These are phyloP conservation scores for Santalum album DNA, from an alignment of 164 flowering plant species.

Conservation along the genomic window DNA sequence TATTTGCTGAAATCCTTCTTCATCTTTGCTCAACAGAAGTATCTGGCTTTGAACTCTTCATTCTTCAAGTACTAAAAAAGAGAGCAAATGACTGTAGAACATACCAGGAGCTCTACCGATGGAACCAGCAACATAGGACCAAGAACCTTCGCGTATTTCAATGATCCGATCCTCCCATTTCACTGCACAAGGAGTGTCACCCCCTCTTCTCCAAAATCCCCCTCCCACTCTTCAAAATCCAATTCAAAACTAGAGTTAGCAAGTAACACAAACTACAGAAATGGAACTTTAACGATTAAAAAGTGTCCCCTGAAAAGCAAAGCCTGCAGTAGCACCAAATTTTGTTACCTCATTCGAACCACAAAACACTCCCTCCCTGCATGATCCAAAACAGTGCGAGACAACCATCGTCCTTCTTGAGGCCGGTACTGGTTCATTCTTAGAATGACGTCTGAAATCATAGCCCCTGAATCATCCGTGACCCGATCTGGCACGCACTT, in stretches of 20 bases:
- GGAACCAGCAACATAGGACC: conserved; percentile 84
- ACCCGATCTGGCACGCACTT: conserved; percentile 90
- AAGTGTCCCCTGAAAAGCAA: not conserved
- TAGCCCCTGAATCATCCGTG: conserved; percentile 88
- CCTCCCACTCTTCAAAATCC: conserved; percentile 53
- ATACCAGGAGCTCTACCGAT: conserved; percentile 85
- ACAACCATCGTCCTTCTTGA: conserved; percentile 94
- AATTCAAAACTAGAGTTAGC: not conserved
- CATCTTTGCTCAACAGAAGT: no score
- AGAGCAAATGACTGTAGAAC: no score
- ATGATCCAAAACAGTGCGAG: conserved; percentile 91
- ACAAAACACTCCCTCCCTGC: conserved; percentile 87
- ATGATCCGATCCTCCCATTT: conserved; percentile 73
- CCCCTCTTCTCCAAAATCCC: conserved; percentile 94
- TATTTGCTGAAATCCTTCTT: no score
- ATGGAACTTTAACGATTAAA: not conserved
- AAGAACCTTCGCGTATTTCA: conserved; percentile 83
- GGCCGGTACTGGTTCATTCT: conserved; percentile 68
- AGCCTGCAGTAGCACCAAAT: not conserved
- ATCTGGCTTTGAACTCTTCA: no score
- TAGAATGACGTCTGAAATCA: conserved; percentile 85
- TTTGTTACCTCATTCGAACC: conserved; percentile 59
- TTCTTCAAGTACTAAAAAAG: no score
- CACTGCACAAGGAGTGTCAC: conserved; percentile 58
- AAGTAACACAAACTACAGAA: not conserved